These are phyloP conservation scores for Saccharomycopsis olivae DNA, from an alignment of 805 yeast species.

Conservation along the genomic window DNA sequence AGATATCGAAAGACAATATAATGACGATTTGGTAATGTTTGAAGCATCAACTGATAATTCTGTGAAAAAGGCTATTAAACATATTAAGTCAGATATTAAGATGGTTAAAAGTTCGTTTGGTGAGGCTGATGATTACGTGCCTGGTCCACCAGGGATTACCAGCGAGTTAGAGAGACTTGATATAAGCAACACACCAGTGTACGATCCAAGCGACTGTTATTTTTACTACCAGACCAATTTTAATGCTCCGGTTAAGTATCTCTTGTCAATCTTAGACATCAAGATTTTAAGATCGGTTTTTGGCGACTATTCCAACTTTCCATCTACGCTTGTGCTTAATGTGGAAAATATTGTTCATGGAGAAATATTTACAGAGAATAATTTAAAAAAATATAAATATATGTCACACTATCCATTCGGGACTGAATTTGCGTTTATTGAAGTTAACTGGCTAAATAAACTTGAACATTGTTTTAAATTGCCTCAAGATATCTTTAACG, in stretches of 20 bases:
- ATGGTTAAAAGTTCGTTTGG: slow-evolving; percentile 5
- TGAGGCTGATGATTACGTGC: neutral
- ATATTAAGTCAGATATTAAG: slow-evolving; percentile 25
- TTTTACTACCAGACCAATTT: slow-evolving; percentile 75
- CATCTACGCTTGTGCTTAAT: slow-evolving; percentile 47
- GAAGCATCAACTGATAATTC: slow-evolving; percentile 43
- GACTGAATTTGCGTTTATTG: slow-evolving; percentile 72
- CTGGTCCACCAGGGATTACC: neutral
- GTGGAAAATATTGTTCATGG: slow-evolving; percentile 67
- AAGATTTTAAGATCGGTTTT: slow-evolving; percentile 57
- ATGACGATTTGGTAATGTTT: slow-evolving; percentile 19
- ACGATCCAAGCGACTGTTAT: slow-evolving; percentile 30
- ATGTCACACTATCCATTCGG: slow-evolving; percentile 78
- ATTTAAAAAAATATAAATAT: slow-evolving; percentile 56
- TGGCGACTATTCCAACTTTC: slow-evolving; percentile 55
- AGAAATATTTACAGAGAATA: slow-evolving; percentile 43
- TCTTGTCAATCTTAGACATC: slow-evolving; percentile 71
- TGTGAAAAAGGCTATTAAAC: slow-evolving; percentile 37
- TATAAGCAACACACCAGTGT: neutral
- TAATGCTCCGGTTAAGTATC: slow-evolving; percentile 52
- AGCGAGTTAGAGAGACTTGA: neutral
- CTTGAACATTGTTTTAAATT: slow-evolving; percentile 21
- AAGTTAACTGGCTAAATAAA: slow-evolving; percentile 62
- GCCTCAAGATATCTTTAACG: slow-evolving; percentile 33
- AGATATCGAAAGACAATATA: slow-evolving; percentile 36